Conservation (phyloP, 2,329 filamentous ascomycete species). For the Penicillium sp. region DNA sequence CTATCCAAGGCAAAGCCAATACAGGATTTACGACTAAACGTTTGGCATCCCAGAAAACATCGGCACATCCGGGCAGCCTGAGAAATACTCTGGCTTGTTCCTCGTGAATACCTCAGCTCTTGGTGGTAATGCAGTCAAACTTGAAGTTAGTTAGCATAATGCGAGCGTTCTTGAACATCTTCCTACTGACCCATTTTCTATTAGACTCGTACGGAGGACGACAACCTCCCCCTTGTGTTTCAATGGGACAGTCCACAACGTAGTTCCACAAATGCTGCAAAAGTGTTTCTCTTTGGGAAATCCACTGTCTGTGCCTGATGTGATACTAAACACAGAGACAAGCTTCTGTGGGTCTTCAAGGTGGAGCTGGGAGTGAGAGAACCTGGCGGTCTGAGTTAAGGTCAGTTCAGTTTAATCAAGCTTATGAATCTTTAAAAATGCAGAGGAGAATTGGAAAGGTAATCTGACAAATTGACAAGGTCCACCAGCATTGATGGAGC, state of each 20-base stretch:
- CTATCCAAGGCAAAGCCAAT: background rate
- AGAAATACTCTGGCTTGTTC: background rate
- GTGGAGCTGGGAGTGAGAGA: background rate
- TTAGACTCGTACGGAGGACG: background rate
- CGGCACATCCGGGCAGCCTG: background rate
- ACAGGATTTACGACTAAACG: background rate
- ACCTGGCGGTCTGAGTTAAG: background rate
- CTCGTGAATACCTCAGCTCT: background rate
- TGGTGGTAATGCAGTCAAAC: background rate
- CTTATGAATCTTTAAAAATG: too few relatives aligned
- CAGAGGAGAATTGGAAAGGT: background rate
- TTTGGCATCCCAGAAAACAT: background rate
- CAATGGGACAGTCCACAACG: background rate
- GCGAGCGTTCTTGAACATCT: background rate
- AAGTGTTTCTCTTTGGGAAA: background rate
- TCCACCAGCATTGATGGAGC: background rate
- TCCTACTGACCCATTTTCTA: background rate
- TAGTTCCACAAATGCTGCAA: background rate
- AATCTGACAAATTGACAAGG: background rate
- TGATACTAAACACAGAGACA: slow-evolving; percentile 1
- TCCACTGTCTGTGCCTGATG: slow-evolving; percentile 2
- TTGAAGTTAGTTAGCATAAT: background rate
- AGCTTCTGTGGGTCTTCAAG: slow-evolving; percentile 2
- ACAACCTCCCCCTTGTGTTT: background rate
- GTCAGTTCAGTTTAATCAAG: background rate